Conservation (phyloP, 495 filamentous ascomycete genomes). For the Amniculicola lignicola region DNA sequence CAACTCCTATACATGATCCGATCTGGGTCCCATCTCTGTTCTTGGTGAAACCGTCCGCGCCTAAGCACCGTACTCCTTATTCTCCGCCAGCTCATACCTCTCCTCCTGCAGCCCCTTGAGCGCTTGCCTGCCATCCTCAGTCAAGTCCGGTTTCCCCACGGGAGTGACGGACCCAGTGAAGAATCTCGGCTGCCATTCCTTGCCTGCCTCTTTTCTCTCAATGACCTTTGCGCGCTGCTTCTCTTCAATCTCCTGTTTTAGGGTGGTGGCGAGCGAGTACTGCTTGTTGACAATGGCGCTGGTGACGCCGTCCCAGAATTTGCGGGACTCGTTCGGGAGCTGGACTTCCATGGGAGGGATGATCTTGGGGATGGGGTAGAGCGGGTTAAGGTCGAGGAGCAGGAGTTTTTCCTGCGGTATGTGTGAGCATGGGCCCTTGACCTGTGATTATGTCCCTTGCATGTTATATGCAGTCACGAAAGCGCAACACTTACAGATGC, state of each 20-base stretch:
- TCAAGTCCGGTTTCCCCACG: conserved; percentile 73
- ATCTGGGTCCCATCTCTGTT: too few species aligned
- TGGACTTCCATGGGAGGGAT: conserved; percentile 73
- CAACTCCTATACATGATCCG: too few species aligned
- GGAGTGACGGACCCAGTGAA: conserved; percentile 74
- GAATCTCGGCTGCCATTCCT: conserved; percentile 83
- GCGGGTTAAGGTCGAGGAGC: conserved; percentile 80
- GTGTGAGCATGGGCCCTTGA: neutral
- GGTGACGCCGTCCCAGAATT: conserved; percentile 84
- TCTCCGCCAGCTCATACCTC: conserved; percentile 24
- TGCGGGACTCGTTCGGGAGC: conserved; percentile 84
- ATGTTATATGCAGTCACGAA: too few species aligned
- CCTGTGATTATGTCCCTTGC: too few species aligned
- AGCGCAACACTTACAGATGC: conserved; percentile 45
- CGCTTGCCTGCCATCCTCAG: conserved; percentile 67
- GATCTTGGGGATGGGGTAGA: conserved; percentile 71
- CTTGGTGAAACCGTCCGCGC: too few species aligned
- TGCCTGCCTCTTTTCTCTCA: conserved; percentile 63
- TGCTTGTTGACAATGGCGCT: conserved; percentile 81
- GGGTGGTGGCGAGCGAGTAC: conserved; percentile 74
- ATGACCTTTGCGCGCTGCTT: conserved; percentile 78
- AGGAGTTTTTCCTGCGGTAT: conserved; percentile 56
- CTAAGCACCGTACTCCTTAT: conserved; percentile 33
- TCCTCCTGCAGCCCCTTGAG: conserved; percentile 62
- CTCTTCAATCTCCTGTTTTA: conserved; percentile 92